A percentile compares a stretch with the other conserved stretches of the same genome.
Evolutionary conservation across 148 eudicot species (phyloP).

Genomic region (Camellia granthamiana): DNA sequence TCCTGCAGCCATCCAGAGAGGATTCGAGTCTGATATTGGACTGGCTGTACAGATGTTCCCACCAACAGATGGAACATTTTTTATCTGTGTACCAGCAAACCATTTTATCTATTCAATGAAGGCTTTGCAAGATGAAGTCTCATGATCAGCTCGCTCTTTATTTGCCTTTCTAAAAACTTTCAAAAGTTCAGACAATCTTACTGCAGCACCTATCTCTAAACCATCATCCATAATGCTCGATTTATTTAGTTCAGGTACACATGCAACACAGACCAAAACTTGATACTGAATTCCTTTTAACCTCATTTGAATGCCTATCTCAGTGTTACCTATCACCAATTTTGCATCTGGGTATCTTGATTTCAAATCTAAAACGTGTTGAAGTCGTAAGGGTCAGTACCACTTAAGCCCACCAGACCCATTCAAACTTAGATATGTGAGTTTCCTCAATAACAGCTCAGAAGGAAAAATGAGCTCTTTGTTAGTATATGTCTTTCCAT

Average conservation of each 20-base stretch:
- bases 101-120: conserved; percentile 86
- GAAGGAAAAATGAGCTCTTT: conserved; percentile 97
- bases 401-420: conserved; percentile 83
- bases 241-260: conserved; percentile 75
- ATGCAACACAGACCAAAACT: conserved; percentile 64
- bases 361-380: conserved; percentile 81
- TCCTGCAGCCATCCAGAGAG: conserved; percentile 95
- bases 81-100: conserved; percentile 98
- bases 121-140: conserved; percentile 72
- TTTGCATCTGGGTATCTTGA: conserved; percentile 71
- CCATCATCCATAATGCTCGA: conserved; percentile 66
- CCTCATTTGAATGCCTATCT: conserved; percentile 94
- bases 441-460: conserved; percentile 62
- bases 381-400: conserved; percentile 72
- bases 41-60: conserved; percentile 98
- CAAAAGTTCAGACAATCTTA: conserved; percentile 70
- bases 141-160: conserved; percentile 52
- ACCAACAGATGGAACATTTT: conserved; percentile 94
- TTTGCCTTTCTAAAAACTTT: conserved; percentile 40
- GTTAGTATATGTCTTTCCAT: conserved; percentile 69
- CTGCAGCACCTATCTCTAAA: conserved; percentile 90
- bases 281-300: conserved; percentile 73
- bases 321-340: conserved; percentile 81
- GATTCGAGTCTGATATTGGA: conserved; percentile 96
- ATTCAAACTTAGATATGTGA: conserved; percentile 48